Evolutionary conservation across 2,329 filamentous ascomycete species (phyloP), one percentile per base, ranked within the genome.

Genomic region (Akanthomyces muscarius): DNA sequence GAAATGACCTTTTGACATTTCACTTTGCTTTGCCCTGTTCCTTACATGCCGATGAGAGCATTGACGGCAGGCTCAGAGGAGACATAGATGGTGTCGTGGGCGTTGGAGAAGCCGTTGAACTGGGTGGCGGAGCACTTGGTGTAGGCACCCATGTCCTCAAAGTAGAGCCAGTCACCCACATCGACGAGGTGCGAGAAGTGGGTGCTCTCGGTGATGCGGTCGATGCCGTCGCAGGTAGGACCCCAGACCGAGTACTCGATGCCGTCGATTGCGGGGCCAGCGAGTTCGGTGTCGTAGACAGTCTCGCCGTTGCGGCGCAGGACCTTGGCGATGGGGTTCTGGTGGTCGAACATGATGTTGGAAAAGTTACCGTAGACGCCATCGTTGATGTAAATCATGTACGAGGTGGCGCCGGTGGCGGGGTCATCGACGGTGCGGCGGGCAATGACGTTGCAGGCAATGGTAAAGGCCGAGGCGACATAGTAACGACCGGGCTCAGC

Each of bases 331-430:
- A 90, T 78, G 1, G 95, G 95, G 71, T 96, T 86, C 82, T 99
- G 95, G 77, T 98, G 95, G 73, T 98, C 95, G 75, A 97, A 99
- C 82, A 98, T 97, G 83, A 98, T 98, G 86, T 92, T 96, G 68
- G 92, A 96, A 74, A 99, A 98, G 80, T 98, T 98, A 71, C 95
- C 95, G 73, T 99, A 99, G 61, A 98, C 89, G 33, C 95, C 95
- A 70, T 99, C 95, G 74, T 99, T 99, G 75, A 98, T 81, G 76
- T 99, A 99, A 53, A 97, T 80, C 95, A 98, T 99, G 83, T 96
- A 97, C 68, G 88, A 91, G 65, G 86, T 87, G 66, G 84, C 82
- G 57, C 82, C 82, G 13, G 84, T 81, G 23, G 80, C 80, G 4
- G 90, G 86, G 71, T 94, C 87, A 66, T 89, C 83, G 63, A 98